phyloP scores from a whole-genome alignment of 495 filamentous ascomycete species.

The Eremomyces bilateralis region DNA sequence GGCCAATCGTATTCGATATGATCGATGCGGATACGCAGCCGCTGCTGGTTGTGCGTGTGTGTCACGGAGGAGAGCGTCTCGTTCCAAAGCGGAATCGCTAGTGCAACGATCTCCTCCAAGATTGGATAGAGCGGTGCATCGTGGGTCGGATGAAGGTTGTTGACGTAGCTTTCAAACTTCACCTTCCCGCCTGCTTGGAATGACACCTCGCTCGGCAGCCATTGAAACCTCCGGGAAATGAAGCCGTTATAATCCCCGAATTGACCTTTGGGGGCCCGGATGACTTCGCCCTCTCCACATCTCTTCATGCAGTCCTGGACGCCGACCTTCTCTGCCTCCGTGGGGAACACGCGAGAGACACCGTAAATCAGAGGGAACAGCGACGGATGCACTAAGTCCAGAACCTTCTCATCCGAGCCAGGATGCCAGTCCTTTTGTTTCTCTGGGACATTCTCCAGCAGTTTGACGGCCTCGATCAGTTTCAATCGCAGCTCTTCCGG shows the following conservation, averaged over 20 bases:
- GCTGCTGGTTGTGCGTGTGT: background rate
- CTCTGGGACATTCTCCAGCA: conserved; percentile 9
- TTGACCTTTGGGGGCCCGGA: background rate
- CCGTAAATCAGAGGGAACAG: conserved; percentile 38
- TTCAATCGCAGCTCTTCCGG: conserved; percentile 1
- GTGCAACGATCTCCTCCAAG: conserved; percentile 27
- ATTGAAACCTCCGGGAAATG: conserved; percentile 26
- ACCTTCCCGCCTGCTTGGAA: conserved; percentile 17
- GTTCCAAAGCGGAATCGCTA: conserved; percentile 33
- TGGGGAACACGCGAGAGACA: conserved; percentile 23
- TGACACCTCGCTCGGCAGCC: conserved; percentile 34
- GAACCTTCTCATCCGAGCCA: conserved; percentile 28
- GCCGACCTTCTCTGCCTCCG: conserved; percentile 17
- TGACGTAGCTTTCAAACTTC: conserved; percentile 30
- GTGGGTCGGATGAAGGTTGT: conserved; percentile 32
- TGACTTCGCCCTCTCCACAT: conserved; percentile 22
- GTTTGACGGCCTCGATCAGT: conserved; percentile 5
- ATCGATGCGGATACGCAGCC: background rate
- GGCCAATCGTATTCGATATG: conserved; percentile 1
- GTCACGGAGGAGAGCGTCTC: conserved; percentile 5
- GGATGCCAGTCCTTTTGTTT: conserved; percentile 35
- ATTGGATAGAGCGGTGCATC: conserved; percentile 27
- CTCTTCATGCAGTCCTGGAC: conserved; percentile 22
- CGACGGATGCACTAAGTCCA: conserved; percentile 40
- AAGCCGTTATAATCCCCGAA: background rate